These are phyloP conservation scores for Sporothrix schenckii DNA, from an alignment of 2,329 filamentous ascomycete genomes.

Conservation along the genomic window DNA sequence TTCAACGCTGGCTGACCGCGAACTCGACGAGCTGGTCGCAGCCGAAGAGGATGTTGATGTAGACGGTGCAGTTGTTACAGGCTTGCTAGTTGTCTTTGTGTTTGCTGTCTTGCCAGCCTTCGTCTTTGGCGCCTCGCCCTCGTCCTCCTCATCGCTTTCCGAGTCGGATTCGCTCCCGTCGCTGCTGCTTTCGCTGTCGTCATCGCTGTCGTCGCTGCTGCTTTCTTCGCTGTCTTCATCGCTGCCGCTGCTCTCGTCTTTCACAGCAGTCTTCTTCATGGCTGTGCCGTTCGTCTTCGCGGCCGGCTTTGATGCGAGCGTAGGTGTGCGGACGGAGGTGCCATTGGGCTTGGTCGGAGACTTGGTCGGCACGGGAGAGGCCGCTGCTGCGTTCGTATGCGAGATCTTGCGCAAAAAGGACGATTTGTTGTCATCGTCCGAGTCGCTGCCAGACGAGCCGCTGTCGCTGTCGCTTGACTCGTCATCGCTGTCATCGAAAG, in stretches of 20 bases:
- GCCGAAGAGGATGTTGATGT: slow-evolving; percentile 10
- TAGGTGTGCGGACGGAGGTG: slow-evolving; percentile 1
- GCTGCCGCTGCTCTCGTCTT: slow-evolving; percentile 30
- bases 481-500: slow-evolving; percentile 34
- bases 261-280: not conserved
- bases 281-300: slow-evolving; percentile 34
- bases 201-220: slow-evolving; percentile 15
- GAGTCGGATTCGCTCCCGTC: not conserved
- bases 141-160: slow-evolving; percentile 26
- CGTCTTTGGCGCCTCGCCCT: not conserved
- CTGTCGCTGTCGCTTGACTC: slow-evolving; percentile 36
- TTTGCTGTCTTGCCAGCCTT: not conserved
- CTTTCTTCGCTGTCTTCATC: slow-evolving; percentile 19
- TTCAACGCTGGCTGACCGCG: slow-evolving; percentile 16
- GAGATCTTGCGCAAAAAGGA: slow-evolving; percentile 34
- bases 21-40: not conserved
- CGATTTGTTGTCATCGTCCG: slow-evolving; percentile 24
- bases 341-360: slow-evolving; percentile 24
- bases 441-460: slow-evolving; percentile 31
- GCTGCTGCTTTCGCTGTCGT: not conserved
- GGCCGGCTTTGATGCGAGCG: slow-evolving; percentile 31
- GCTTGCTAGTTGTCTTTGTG: not conserved
- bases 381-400: not conserved
- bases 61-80: not conserved
- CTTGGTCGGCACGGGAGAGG: slow-evolving; percentile 26